Conservation (phyloP, 2,329 filamentous ascomycete genomes). For the Biscogniauxia marginata region DNA sequence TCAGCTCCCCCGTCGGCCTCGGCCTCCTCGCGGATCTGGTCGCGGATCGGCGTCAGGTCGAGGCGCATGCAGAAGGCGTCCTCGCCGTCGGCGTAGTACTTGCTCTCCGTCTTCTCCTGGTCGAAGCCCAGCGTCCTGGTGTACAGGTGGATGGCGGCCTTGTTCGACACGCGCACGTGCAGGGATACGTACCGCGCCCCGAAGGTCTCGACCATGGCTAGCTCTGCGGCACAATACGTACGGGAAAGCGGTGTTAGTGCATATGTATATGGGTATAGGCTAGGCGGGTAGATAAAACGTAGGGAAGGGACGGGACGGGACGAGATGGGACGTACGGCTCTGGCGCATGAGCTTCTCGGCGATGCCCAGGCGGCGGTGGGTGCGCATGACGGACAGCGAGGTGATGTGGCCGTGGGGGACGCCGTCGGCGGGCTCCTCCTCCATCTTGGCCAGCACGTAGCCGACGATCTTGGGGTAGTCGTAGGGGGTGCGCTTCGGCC, state of each 20-base stretch:
- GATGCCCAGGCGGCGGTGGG: slow-evolving; percentile 84
- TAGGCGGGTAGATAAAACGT: neutral
- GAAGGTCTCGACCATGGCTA: slow-evolving; percentile 96
- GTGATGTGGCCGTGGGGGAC: slow-evolving; percentile 96
- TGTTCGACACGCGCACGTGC: slow-evolving; percentile 93
- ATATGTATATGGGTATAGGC: neutral
- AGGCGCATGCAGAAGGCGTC: slow-evolving; percentile 94
- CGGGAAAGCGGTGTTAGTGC: too few relatives aligned
- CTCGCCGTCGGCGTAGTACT: slow-evolving; percentile 97
- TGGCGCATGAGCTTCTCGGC: slow-evolving; percentile 98
- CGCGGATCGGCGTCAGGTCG: slow-evolving; percentile 62
- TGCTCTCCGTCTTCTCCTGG: slow-evolving; percentile 79
- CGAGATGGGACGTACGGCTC: slow-evolving; percentile 64
- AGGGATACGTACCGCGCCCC: slow-evolving; percentile 89
- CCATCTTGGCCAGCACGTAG: slow-evolving; percentile 99
- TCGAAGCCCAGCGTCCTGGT: slow-evolving; percentile 87
- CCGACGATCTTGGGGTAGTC: slow-evolving; percentile 97
- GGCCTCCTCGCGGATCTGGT: slow-evolving; percentile 52
- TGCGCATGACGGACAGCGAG: slow-evolving; percentile 91
- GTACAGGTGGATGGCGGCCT: slow-evolving; percentile 87
- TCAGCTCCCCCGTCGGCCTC: too few relatives aligned
- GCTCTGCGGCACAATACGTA: too few relatives aligned
- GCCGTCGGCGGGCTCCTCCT: slow-evolving; percentile 91
- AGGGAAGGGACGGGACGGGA: slow-evolving; percentile 5
- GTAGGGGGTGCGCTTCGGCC: slow-evolving; percentile 73